Evolutionary conservation across 768 basidiomycete genomes (phyloP).

Genomic region (Trametes maxima): DNA sequence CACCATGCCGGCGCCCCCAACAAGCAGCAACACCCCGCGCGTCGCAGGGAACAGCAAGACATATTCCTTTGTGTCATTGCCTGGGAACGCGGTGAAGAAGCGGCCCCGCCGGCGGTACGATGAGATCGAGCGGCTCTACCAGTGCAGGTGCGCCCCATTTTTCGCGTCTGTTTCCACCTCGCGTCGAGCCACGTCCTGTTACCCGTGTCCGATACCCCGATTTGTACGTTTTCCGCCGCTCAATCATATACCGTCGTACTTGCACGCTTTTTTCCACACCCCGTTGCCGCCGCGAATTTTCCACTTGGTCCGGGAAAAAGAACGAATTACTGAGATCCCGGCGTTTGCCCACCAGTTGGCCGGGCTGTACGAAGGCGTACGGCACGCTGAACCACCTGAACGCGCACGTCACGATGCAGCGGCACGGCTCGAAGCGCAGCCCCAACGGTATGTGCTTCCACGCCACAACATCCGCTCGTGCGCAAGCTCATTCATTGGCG

Average conservation of each 20-base stretch:
- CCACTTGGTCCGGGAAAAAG: neutral
- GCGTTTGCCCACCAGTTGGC: constrained; percentile 28
- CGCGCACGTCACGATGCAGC: constrained; percentile 98
- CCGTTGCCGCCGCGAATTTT: neutral
- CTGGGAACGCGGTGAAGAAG: constrained; percentile 81
- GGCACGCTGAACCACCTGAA: constrained; percentile 97
- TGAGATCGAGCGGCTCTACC: constrained; percentile 93
- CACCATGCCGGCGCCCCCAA: constrained; percentile 5
- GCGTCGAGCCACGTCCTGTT: neutral
- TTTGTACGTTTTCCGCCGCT: constrained; percentile 3
- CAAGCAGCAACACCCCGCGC: constrained; percentile 12
- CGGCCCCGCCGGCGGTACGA: constrained; percentile 86
- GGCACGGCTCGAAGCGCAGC: constrained; percentile 87
- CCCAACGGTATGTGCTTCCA: constrained; percentile 72
- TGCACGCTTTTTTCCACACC: neutral
- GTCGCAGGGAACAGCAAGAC: constrained; percentile 52
- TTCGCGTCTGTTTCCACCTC: neutral
- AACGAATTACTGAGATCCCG: constrained; percentile 5
- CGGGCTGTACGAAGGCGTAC: constrained; percentile 73
- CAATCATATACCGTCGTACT: constrained; percentile 23
- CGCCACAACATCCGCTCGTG: constrained; percentile 6
- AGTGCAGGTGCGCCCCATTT: constrained; percentile 63
- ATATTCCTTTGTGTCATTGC: constrained; percentile 80
- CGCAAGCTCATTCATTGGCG: constrained; percentile 20
- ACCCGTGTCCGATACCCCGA: neutral